Conservation (phyloP, 805 yeast genomes). For the Sugiyamaella smithiae region DNA sequence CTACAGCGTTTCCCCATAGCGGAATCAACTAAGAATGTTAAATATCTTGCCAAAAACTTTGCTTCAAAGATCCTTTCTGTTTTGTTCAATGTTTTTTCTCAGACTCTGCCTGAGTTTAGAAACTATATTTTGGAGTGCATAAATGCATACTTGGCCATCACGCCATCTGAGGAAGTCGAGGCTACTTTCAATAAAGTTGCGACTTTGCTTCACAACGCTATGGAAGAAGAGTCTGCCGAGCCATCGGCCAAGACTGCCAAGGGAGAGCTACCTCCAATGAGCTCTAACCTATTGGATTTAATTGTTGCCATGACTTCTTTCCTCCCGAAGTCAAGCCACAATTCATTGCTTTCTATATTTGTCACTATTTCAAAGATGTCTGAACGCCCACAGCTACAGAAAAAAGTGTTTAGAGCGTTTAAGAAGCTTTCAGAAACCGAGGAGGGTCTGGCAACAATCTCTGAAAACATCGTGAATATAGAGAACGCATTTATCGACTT, state of each 20-base stretch:
- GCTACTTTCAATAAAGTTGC: conserved; percentile 84
- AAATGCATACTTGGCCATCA: conserved; percentile 71
- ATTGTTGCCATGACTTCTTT: conserved; percentile 83
- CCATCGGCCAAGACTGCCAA: conserved; percentile 34
- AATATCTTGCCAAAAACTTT: conserved; percentile 51
- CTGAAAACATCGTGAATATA: conserved; percentile 53
- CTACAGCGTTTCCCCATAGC: conserved; percentile 58
- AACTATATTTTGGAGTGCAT: conserved; percentile 84
- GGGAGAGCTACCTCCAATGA: conserved; percentile 47
- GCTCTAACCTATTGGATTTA: conserved; percentile 88
- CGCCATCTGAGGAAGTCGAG: conserved; percentile 62
- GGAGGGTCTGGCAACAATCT: conserved; percentile 54
- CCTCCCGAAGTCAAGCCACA: conserved; percentile 67
- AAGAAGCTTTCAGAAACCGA: conserved; percentile 68
- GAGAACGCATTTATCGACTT: conserved; percentile 53
- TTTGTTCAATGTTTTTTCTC: conserved; percentile 87
- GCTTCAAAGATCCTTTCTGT: conserved; percentile 81
- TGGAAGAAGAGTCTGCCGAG: conserved; percentile 52
- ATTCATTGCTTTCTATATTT: conserved; percentile 76
- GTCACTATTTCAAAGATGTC: conserved; percentile 55
- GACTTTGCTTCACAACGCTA: conserved; percentile 66
- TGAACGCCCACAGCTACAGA: conserved; percentile 70
- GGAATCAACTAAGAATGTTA: conserved; percentile 55
- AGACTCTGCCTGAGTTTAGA: conserved; percentile 79
- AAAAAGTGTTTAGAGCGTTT: conserved; percentile 74